Evolutionary conservation across 306 rosid genomes (phyloP), one percentile per base, ranked within the genome.

Genomic region (Lathyrus sativus): DNA sequence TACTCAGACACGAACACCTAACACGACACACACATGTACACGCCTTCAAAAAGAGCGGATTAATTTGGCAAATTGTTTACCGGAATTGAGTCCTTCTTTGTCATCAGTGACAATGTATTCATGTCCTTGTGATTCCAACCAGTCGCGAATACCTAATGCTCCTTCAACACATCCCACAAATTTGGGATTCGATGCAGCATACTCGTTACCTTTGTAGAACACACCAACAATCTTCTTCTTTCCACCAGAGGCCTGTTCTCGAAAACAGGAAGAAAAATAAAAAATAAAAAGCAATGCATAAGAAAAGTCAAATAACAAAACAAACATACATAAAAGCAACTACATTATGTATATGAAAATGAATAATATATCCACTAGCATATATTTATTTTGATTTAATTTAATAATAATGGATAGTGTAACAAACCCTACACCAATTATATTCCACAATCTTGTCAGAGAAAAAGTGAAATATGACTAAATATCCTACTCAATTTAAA

Each of bases 51-150:
- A 2, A 35, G 17, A 11, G 22, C 7, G 22, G 11, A 6, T 46
- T 14, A 46, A 46, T 19, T 9, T 4, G 3, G 29, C 6, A 28
- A 12, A 56, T 28, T 28, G 41, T 84, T 55, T 61, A 93, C 98
- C 98, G 74, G 72, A 88, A 81, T 84, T 49, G 0, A 84, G 89
- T 69, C 98, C 98, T 31, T 90, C 98, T 79, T 90, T 90, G 79
- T 93, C 98, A 75, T 90, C 98, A 3, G 98, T 93, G 74, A 93
- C 98, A 15, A 93, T 81, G 76, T 90, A 93, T 50, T 84, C 76
- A 78, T 93, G 98, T 29, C 98, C 97, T 48, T 86, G 90, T 12
- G 97, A 93, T 84, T 90, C 97, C 8, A 93, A 80, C 98, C 98
- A 93, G 51, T 88, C 96, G 8, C 86, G 85, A 3, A 93, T 90